Conservation (phyloP, 495 filamentous ascomycete genomes). For the Hyaloscypha bicolor region DNA sequence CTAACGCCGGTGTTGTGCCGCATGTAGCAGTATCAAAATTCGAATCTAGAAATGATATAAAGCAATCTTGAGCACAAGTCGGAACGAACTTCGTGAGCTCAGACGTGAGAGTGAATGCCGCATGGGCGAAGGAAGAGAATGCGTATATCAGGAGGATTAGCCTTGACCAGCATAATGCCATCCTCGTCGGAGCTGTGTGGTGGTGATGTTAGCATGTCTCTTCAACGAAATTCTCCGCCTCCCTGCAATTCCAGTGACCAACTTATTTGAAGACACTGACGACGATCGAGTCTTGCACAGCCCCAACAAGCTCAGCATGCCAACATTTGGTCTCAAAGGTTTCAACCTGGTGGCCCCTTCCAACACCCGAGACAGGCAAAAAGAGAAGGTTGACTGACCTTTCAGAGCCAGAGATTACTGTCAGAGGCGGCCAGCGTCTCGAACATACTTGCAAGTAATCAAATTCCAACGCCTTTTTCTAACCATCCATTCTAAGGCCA, state of each 20-base stretch:
- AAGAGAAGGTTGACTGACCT: slow-evolving; percentile 26
- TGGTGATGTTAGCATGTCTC: slow-evolving; percentile 22
- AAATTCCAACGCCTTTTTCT: slow-evolving; percentile 6
- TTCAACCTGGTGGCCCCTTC: slow-evolving; percentile 1
- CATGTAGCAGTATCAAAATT: slow-evolving; percentile 57
- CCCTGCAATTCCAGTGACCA: not conserved
- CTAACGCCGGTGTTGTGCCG: slow-evolving; percentile 50
- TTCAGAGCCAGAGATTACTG: slow-evolving; percentile 25
- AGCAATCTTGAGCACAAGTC: slow-evolving; percentile 63
- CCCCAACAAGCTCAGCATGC: not conserved
- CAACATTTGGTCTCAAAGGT: slow-evolving; percentile 7
- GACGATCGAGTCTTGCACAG: slow-evolving; percentile 1
- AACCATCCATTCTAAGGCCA: slow-evolving; percentile 23
- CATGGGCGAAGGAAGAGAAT: slow-evolving; percentile 14
- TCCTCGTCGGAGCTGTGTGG: slow-evolving; percentile 27
- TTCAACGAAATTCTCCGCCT: not conserved
- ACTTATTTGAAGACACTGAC: not conserved
- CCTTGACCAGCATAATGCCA: slow-evolving; percentile 32
- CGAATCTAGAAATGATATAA: slow-evolving; percentile 60
- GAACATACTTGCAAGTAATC: slow-evolving; percentile 28
- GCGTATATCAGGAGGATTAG: slow-evolving; percentile 27
- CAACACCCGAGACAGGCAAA: slow-evolving; percentile 14
- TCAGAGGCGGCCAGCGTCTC: slow-evolving; percentile 32
- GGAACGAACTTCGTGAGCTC: slow-evolving; percentile 57
- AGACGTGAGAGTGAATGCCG: slow-evolving; percentile 39